Evolutionary conservation across 108 stramenopile genomes (phyloP), one percentile per base, ranked within the genome.

Genomic region (Stephanodiscus minutulus): DNA sequence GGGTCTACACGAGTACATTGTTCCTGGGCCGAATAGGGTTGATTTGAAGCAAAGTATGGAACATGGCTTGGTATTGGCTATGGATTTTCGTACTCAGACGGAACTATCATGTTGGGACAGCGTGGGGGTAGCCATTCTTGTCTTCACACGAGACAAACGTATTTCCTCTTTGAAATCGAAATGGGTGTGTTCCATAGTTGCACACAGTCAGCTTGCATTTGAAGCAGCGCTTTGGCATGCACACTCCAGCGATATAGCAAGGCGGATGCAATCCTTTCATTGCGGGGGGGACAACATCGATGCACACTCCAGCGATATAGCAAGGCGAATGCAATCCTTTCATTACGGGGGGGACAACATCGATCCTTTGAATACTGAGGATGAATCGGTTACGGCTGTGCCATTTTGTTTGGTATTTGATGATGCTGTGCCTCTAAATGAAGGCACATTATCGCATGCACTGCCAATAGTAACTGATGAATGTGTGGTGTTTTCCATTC

Each of bases 381-480:
- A 47, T 24, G 52, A 55, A 29, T 31, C 15, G 2, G 50, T 54
- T 10, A 21, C 24, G 21, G 58, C 41, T 43, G n/a, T 37, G 59
- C 77, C 77, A 20, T 79, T 79, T 68, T 79, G 78, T 64, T 62
- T 79, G 31, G 64, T 65, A 55, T 79, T 79, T 79, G 71, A 79
- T 79, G 78, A 60, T 79, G 70, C 78, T 17, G 58, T 79, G 11
- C 78, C 78, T 24, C 60, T 79, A 35, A 44, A 53, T 12, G 46
- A 47, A 20, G 71, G 71, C 5, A 68, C 66, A 47, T 55, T 79
- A 49, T 71, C 78, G 22, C 53, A 68, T 72, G 66, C 66, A 11
- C 61, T 79, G 43, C 78, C 78, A 12, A 35, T 58, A 44, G 78
- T 68, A 20, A 63, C 53, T n/a, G 78, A 79, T 68, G 54, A 68